Conservation (phyloP, 1,284 basidiomycete genomes). For the Puccinia polysora region DNA sequence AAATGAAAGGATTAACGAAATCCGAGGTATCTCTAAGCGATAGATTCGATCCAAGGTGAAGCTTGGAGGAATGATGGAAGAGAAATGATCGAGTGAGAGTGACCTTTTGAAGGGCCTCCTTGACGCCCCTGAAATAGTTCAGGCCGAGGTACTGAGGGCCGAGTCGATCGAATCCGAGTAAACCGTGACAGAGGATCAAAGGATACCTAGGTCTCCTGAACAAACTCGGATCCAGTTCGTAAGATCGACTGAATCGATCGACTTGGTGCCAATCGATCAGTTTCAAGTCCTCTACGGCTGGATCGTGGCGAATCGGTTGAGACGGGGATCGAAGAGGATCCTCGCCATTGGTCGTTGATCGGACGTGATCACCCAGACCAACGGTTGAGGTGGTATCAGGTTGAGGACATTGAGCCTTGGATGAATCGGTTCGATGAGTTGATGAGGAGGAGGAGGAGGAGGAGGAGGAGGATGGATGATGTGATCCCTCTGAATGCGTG, state of each 20-base stretch:
- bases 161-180: slow-evolving; percentile 62
- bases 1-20: neutral
- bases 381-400: neutral
- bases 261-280: neutral
- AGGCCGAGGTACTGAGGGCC: slow-evolving; percentile 68
- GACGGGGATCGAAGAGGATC: neutral
- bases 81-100: neutral
- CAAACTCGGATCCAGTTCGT: slow-evolving; percentile 51
- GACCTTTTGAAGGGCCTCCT: slow-evolving; percentile 77
- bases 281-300: neutral
- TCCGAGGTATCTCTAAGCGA: neutral
- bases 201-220: slow-evolving; percentile 73
- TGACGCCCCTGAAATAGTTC: slow-evolving; percentile 89
- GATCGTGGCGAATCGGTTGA: neutral
- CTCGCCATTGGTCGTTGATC: neutral
- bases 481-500: too few relatives aligned
- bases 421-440: too few relatives aligned
- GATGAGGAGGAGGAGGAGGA: too few relatives aligned
- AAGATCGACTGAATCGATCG: neutral
- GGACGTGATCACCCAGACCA: neutral
- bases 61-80: neutral
- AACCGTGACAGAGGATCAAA: slow-evolving; percentile 86
- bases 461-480: too few relatives aligned
- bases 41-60: neutral
- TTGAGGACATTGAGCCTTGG: too few relatives aligned